Base-by-base conservation (phyloP, 148 eudicot species). In the Persicaria tinctoria region DNA sequence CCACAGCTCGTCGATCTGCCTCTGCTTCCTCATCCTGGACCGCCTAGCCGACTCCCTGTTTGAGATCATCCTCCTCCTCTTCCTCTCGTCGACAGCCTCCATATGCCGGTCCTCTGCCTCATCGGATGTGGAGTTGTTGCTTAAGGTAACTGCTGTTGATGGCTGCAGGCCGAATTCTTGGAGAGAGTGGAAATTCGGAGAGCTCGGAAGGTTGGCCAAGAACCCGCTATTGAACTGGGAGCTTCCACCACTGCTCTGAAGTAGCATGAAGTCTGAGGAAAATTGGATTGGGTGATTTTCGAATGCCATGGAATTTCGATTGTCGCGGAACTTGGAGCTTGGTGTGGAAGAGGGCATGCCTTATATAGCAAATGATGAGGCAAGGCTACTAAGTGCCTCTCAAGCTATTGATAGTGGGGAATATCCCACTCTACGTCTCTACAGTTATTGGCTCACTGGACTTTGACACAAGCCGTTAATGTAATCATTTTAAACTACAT, bases 21-120 rank as follows among this genome's bases (percentile, higher is more conserved):
- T 89, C 78, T 91, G 97, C 47, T 93, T 93, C 77, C 94, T 73
- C 98, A 93, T 93, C 78, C 98, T 82, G 0, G 98, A 93, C 79
- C 98, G 80, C 4, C 98, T 72, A 0, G 98, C 98, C 0, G 98
- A 93, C 75, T 93, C 97, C 12, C 94, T 63, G 75, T 93, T 93
- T 0, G 98, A 93, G 14, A 91, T 84, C 97, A 88, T 93, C 60
- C 97, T 80, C 60, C 97, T 88, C n/a, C 89, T 84, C 76, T 83
- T 89, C 72, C 98, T 85, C 76, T 93, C 94, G 7, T 93, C 89
- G 13, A 91, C 79, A 56, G 88, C 74, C 76, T 79, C 83, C 1
- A 38, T 71, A 0, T 76, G 82, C 6, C 77, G 78, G 55, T 86
- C 89, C 6, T 84, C 89, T 11, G 83, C 84, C n/a, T 87, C 91